Base-by-base conservation (phyloP, 75 land plant genomes). In the Isoetes taiwanensis region DNA sequence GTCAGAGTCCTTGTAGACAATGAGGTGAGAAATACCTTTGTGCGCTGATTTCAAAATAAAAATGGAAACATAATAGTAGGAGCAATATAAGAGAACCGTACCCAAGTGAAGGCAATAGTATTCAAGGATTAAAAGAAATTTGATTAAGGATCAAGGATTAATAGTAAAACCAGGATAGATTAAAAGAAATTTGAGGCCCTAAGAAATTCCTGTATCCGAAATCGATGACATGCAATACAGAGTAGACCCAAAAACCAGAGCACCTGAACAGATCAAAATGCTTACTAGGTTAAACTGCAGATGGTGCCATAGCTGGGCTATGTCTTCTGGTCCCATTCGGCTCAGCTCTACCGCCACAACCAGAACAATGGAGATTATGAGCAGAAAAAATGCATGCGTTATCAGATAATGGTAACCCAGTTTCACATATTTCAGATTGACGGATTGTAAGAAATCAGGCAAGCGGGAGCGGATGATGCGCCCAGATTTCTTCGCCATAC, bases 401-500 rank as follows among this genome's bases (percentile, higher is more conserved):
- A 46, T n/a, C n/a, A 46, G 25, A 46, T 46, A 46, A 23, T 6
- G 50, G 16, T 46, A 46, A 23, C 50, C 50, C 21, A 46, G 50
- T n/a, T 46, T 46, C 50, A 46, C 50, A 23, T 46, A 46, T 23
- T 46, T 46, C 21, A 46, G 50, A 6, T n/a, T 5, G 25, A 46
- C 50, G 50, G 50, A 46, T 23, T 46, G 50, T 19, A 46, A 23
- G 50, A 46, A 46, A 16, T 46, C 50, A 16, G 50, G 50, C 5
- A 46, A 23, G 25, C 50, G 16, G 25, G 38, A 37, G 9, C 38
- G n/a, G n/a, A n/a, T n/a, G n/a, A n/a, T n/a, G n/a, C n/a, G n/a
- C n/a, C n/a, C n/a, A n/a, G n/a, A n/a, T n/a, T n/a, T n/a, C n/a
- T n/a, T n/a, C n/a, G n/a, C n/a, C n/a, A n/a, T n/a, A n/a, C n/a